Base-by-base conservation (phyloP, 164 flowering plant species). In the Vitis riparia region DNA sequence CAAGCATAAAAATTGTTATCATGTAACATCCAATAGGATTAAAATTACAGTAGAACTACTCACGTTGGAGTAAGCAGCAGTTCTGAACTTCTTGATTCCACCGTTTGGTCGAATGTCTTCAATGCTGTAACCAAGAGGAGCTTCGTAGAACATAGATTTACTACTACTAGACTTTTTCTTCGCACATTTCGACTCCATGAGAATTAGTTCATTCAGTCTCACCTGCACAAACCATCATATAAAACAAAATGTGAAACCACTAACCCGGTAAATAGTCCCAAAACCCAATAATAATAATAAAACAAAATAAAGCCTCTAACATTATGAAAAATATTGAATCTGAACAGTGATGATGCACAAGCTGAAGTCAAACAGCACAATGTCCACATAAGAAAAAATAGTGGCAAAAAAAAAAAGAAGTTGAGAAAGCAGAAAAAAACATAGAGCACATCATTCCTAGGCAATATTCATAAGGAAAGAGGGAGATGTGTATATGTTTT, bases 41-140 rank as follows among this genome's bases (percentile, higher is more conserved):
- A 49, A 14, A 15, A 32, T 16, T 10, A 32, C 15, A 37, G 9
- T 47, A 51, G 32, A 75, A 56, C 74, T 69, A 73, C 88, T 76
- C 37, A 87, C 90, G 88, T 87, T 85, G 76, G 91, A 87, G 87
- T 87, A 87, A 19, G 91, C 91, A 85, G 91, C 91, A 59, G 88
- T 80, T 81, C 86, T 75, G 84, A 87, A 87, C 19, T 87, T 87
- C 85, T 87, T 80, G 80, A 87, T 85, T 76, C 91, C 91, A 68
- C 91, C 91, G 79, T 71, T 63, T 8, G 91, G 91, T 63, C 91
- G 76, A 68, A 87, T 66, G 85, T 87, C 91, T 83, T 87, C 91
- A 77, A 87, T 87, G 91, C 87, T 81, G 80, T 85, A 87, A 13
- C 86, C 91, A 2, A 87, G 86, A 66, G 91, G 91, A 70, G 87